These are phyloP conservation scores for Ophiocordyceps camponoti-leonardi DNA, from an alignment of 2,329 filamentous ascomycete genomes.

Conservation along the genomic window DNA sequence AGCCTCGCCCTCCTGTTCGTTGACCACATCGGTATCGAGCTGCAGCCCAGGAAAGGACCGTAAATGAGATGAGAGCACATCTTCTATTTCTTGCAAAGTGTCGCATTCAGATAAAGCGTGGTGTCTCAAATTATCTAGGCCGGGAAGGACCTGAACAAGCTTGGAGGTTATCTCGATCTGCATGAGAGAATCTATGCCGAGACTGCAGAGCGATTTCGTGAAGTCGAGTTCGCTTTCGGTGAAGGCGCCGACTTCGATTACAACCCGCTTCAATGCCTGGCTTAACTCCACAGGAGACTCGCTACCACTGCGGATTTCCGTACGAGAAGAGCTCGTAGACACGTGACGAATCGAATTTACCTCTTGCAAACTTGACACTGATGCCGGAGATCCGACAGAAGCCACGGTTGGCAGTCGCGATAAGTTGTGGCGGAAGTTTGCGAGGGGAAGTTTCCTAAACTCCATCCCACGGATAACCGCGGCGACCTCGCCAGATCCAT, in stretches of 20 bases:
- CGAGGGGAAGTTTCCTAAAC: not conserved
- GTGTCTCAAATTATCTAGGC: not conserved
- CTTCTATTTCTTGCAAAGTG: not conserved
- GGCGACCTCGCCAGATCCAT: not conserved
- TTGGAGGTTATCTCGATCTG: not conserved
- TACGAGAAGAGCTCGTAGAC: no score
- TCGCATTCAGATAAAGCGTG: not conserved
- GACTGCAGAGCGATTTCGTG: not conserved
- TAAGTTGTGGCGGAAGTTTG: no score
- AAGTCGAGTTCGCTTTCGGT: not conserved
- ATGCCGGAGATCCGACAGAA: not conserved
- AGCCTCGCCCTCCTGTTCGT: no score
- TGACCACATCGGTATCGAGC: no score
- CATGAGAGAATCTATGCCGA: not conserved
- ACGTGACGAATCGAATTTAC: not conserved
- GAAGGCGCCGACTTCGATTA: not conserved
- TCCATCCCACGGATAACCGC: not conserved
- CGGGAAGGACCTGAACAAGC: not conserved
- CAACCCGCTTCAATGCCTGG: not conserved
- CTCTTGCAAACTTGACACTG: not conserved
- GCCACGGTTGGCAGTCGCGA: no score
- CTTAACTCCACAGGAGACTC: not conserved
- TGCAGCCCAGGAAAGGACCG: no score
- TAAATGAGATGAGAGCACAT: not conserved
- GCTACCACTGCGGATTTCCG: not conserved